These are phyloP conservation scores for Globisporangium cylindrosporum DNA, from an alignment of 352 stramenopile genomes.

Conservation along the genomic window DNA sequence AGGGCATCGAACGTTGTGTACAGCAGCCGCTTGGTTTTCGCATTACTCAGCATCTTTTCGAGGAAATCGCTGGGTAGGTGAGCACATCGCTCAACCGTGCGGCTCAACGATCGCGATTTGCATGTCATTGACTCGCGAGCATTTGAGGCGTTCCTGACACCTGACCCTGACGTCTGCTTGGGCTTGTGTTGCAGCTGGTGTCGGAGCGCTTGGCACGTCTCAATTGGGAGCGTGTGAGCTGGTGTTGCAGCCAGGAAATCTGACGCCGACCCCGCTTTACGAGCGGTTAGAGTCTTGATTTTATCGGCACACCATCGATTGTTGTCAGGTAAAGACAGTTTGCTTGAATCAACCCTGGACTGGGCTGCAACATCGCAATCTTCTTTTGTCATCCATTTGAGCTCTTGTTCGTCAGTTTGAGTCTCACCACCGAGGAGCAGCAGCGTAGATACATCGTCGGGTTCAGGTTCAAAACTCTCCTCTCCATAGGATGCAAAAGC, in stretches of 20 bases:
- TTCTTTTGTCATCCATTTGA: not conserved
- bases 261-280: not conserved
- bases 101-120: not conserved
- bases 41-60: conserved; percentile 19
- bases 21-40: conserved; percentile 20
- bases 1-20: conserved; percentile 12
- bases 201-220: not conserved
- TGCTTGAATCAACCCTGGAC: not conserved
- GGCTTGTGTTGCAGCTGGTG: not conserved
- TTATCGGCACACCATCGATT: conserved; percentile 8
- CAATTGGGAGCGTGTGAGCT: not conserved
- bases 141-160: not conserved
- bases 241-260: not conserved
- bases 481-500: not conserved
- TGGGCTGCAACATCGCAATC: not conserved
- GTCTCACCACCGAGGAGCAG: not conserved
- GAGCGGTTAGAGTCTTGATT: conserved; percentile 1
- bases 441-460: not conserved
- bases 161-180: not conserved
- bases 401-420: not conserved
- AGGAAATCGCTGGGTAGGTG: not conserved
- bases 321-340: not conserved
- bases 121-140: too few species aligned
- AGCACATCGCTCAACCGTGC: not conserved
- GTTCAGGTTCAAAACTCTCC: conserved; percentile 7